These are phyloP conservation scores for Caulochytrium protostelioides DNA, from an alignment of 371 early-diverging fungal genomes.

Conservation along the genomic window DNA sequence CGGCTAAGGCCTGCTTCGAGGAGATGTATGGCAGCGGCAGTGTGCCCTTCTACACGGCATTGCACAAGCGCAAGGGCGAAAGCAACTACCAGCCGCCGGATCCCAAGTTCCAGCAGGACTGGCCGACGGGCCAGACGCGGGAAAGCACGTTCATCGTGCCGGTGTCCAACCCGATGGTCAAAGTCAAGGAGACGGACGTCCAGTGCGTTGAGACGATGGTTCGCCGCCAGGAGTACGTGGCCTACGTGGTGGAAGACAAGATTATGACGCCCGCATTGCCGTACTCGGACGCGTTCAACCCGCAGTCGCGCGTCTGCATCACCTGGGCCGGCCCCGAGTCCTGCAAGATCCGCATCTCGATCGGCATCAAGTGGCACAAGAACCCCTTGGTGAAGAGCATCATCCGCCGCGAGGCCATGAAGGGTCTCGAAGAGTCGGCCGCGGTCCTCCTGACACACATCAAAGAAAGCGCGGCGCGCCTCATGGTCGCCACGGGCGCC, in stretches of 20 bases:
- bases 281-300: constrained; percentile 49
- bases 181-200: constrained; percentile 12
- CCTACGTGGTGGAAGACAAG: constrained; percentile 13
- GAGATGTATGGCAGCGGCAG: constrained; percentile 21
- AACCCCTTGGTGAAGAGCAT: constrained; percentile 14
- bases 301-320: constrained; percentile 55
- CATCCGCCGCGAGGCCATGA: neutral
- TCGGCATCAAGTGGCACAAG: constrained; percentile 14
- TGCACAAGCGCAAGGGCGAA: neutral
- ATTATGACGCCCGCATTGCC: constrained; percentile 62
- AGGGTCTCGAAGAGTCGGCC: no score
- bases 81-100: neutral
- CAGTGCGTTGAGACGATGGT: constrained; percentile 5
- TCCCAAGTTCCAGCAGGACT: neutral
- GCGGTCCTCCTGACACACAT: no score
- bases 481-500: neutral
- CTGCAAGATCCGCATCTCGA: constrained; percentile 10
- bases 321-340: constrained; percentile 31
- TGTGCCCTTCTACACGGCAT: neutral
- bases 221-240: constrained; percentile 7
- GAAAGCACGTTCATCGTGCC: constrained; percentile 14
- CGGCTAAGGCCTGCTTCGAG: constrained; percentile 38
- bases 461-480: no score
- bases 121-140: constrained; percentile 1
- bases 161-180: constrained; percentile 23